phyloP scores from a whole-genome alignment of 2,329 filamentous ascomycete species.

The Truncatella angustata region DNA sequence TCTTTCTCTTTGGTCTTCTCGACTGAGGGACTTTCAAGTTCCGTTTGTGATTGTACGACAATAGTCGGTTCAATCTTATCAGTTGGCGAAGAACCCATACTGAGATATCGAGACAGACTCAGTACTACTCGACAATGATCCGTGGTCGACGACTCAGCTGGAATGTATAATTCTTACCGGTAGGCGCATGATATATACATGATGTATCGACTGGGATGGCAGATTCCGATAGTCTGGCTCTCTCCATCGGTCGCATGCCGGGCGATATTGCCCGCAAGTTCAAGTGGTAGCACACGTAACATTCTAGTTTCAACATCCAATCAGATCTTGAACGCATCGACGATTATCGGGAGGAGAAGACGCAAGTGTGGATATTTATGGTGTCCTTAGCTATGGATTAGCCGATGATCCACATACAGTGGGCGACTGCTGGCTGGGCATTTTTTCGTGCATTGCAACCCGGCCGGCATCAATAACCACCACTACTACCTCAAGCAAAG shows the following conservation, averaged over 20 bases:
- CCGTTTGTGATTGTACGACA: neutral
- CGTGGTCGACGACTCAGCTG: neutral
- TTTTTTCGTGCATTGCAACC: no score
- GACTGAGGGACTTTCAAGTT: neutral
- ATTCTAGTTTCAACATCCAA: neutral
- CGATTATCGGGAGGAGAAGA: slow-evolving; percentile 1
- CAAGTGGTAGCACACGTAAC: neutral
- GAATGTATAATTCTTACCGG: no score
- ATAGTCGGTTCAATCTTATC: neutral
- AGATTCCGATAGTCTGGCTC: no score
- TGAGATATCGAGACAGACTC: neutral
- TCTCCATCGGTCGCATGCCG: no score
- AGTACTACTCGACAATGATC: neutral
- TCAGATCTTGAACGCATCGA: neutral
- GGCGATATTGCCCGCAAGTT: neutral
- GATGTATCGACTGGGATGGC: no score
- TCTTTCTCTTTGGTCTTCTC: neutral
- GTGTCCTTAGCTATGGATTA: neutral
- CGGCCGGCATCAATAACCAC: no score
- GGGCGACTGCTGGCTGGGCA: neutral
- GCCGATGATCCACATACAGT: neutral
- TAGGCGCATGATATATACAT: no score
- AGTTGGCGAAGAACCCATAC: neutral
- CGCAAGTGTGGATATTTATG: slow-evolving; percentile 4
- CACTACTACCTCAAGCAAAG: no score